Base-by-base conservation (phyloP, 495 filamentous ascomycete genomes). In the Penicillium atrosanguineum region DNA sequence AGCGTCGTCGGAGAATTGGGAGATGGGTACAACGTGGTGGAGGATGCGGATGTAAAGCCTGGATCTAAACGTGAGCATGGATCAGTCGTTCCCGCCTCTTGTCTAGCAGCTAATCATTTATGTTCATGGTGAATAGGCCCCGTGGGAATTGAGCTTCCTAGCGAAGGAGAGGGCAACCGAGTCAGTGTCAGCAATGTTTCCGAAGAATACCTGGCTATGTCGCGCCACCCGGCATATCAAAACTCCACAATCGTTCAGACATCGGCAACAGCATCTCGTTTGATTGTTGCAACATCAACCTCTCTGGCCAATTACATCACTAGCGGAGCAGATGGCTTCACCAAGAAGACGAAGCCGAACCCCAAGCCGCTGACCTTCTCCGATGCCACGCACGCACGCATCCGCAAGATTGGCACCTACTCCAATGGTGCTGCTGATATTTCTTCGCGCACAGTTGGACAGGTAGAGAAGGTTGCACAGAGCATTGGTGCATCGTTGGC, bases 1-100 rank as follows among this genome's bases (percentile, higher is more conserved):
- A 93, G 87, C 67, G 87, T 97, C 6, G 90, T 98, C 16, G 95
- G 94, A 26, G 94, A 97, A 64, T 77, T 98, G 52, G 78, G 84
- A 23, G 89, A 93, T 40, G 89, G 87, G 7, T 93, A 90, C 61
- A 74, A 91, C 42, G 76, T 96, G 26, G 79, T 91, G 18, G 94
- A 94, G 59, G 81, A 87, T 53, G 72, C 81, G 38, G 79, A 77
- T 44, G 77, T 98, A 47, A 81, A 87, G 57, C 83, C 84, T 23
- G 94, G 94, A 31, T 93, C 88, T 20, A 97, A 98, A 75, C 87
- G 91, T 95, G 72, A 54, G 77, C 73, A 39, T 20, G 40, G 45
- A 36, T 26, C 28, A 23, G 26, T 25, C 16, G 21, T 47, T 38
- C 48, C 43, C 2, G 29, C 39, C 40, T 21, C 37, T 16, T 38